Conservation (phyloP, 2,329 filamentous ascomycete genomes). For the Orbilia ellipsospora region DNA sequence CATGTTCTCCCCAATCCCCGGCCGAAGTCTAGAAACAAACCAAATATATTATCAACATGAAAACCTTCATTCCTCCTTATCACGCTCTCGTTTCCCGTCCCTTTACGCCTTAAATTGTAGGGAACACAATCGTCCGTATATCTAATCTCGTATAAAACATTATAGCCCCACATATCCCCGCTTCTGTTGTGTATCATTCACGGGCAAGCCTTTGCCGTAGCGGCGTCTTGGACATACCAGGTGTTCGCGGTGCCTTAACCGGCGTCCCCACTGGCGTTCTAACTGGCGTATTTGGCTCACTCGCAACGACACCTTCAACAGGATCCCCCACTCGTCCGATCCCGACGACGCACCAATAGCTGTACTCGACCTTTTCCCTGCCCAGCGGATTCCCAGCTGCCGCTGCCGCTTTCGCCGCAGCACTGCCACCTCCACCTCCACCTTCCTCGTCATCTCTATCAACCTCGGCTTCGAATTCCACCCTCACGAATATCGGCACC, state of each 20-base stretch:
- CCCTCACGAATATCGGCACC: constrained; percentile 90
- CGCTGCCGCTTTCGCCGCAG: constrained; percentile 56
- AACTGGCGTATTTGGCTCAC: constrained; percentile 53
- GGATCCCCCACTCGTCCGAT: constrained; percentile 78
- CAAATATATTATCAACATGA: constrained; percentile 11
- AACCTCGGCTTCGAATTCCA: constrained; percentile 85
- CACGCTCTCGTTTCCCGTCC: neutral
- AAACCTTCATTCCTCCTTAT: neutral
- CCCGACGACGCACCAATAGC: constrained; percentile 94
- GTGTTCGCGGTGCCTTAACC: constrained; percentile 44
- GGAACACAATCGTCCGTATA: too few species aligned
- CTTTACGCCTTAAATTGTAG: neutral
- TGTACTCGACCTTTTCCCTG: constrained; percentile 85
- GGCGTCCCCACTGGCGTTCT: constrained; percentile 49
- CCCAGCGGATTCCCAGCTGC: constrained; percentile 61
- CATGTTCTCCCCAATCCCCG: neutral
- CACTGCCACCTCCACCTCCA: constrained; percentile 61
- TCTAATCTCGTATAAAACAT: too few species aligned
- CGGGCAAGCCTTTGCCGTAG: constrained; percentile 24
- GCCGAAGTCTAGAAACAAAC: constrained; percentile 17
- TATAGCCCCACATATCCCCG: neutral
- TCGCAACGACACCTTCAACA: constrained; percentile 47
- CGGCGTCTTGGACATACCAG: constrained; percentile 38
- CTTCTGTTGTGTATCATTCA: neutral
- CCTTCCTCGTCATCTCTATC: constrained; percentile 72